Evolutionary conservation across 2,329 filamentous ascomycete species (phyloP).

Genomic region (Thelonectria discophora): DNA sequence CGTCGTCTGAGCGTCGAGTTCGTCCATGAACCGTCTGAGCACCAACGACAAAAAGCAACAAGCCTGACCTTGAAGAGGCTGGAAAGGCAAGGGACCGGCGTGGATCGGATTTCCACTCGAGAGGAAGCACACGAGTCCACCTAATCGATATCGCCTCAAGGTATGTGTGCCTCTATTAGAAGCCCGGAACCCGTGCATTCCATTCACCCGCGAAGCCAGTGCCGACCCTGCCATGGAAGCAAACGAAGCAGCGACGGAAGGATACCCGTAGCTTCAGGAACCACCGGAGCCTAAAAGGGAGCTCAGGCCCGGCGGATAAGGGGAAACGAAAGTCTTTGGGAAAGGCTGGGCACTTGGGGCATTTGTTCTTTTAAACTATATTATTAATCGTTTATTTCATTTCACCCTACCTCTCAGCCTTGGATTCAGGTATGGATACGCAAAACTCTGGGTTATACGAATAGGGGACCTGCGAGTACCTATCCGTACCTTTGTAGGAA

Average conservation of each 20-base stretch:
- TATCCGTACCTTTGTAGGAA: too few relatives aligned
- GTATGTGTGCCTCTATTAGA: too few relatives aligned
- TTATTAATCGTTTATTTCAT: background rate
- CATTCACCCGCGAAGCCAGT: slow-evolving; percentile 12
- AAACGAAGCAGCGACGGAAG: background rate
- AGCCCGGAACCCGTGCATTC: background rate
- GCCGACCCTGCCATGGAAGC: slow-evolving; percentile 1
- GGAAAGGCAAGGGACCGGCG: too few relatives aligned
- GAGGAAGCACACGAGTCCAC: too few relatives aligned
- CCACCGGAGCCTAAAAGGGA: background rate
- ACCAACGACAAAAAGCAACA: background rate
- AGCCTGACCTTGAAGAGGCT: too few relatives aligned
- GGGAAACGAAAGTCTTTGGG: slow-evolving; percentile 9
- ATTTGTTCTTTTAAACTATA: background rate
- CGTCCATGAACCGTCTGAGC: background rate
- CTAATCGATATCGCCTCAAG: too few relatives aligned
- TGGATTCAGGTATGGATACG: slow-evolving; percentile 7
- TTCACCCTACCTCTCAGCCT: slow-evolving; percentile 18
- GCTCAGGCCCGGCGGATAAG: slow-evolving; percentile 21
- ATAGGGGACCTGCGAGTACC: too few relatives aligned
- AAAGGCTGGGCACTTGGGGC: too few relatives aligned
- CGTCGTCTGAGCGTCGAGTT: slow-evolving; percentile 13
- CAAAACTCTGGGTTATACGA: background rate
- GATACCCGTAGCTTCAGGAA: too few relatives aligned
- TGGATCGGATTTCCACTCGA: too few relatives aligned